Conservation (phyloP, 2,329 filamentous ascomycete genomes). For the Sclerotinia borealis region DNA sequence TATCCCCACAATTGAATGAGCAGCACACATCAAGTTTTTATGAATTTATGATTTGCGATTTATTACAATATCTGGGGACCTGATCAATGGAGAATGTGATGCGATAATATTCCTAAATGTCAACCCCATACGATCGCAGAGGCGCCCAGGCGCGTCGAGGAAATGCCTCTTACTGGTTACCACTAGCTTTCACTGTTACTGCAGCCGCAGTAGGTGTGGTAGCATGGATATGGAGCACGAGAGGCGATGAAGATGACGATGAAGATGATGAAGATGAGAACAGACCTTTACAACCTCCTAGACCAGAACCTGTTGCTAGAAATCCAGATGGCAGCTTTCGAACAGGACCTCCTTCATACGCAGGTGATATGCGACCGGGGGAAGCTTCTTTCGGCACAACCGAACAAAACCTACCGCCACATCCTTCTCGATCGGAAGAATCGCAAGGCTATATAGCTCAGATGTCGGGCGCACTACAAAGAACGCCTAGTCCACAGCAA, state of each 20-base stretch:
- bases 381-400: constrained; percentile 39
- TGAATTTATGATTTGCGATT: constrained; percentile 10
- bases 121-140: constrained; percentile 55
- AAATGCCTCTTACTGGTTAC: constrained; percentile 80
- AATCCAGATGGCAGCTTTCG: constrained; percentile 30
- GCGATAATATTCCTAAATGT: constrained; percentile 42
- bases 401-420: constrained; percentile 18
- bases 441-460: constrained; percentile 62
- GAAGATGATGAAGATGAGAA: constrained; percentile 51
- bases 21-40: constrained; percentile 6
- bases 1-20: constrained; percentile 12
- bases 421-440: constrained; percentile 37
- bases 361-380: constrained; percentile 35
- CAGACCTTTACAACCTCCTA: constrained; percentile 41
- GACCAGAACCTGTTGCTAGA: constrained; percentile 33
- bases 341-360: constrained; percentile 37
- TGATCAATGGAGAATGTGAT: constrained; percentile 19
- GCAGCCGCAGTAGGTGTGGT: constrained; percentile 80
- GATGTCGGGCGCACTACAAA: constrained; percentile 73
- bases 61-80: background rate
- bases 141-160: constrained; percentile 46
- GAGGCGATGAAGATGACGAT: constrained; percentile 65
- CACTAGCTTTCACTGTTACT: constrained; percentile 78
- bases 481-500: constrained; percentile 82
- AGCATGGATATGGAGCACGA: constrained; percentile 92